These are phyloP conservation scores for Metrosideros polymorpha DNA, from an alignment of 441 rosid species.

Conservation along the genomic window DNA sequence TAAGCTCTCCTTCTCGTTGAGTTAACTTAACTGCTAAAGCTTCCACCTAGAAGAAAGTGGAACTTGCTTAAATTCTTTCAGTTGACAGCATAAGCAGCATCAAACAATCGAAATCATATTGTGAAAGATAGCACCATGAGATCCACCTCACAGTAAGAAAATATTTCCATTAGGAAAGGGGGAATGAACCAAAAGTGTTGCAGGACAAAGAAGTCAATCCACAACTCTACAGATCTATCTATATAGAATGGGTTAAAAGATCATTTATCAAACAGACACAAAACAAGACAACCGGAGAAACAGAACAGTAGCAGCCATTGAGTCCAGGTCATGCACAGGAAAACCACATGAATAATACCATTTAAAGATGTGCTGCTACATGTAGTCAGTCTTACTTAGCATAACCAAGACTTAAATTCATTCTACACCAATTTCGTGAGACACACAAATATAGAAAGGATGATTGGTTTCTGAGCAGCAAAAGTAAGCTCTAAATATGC, in stretches of 20 bases:
- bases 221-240: background rate
- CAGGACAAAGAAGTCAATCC: background rate
- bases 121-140: background rate
- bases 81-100: background rate
- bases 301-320: background rate
- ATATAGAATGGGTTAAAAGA: background rate
- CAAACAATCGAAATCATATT: background rate
- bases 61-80: background rate
- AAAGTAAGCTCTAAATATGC: background rate
- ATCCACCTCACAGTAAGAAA: background rate
- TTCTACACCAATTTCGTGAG: background rate
- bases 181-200: background rate
- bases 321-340: background rate
- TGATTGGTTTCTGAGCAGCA: background rate
- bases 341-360: background rate
- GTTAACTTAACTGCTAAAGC: background rate
- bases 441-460: background rate
- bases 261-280: background rate
- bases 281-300: background rate
- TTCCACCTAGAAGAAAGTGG: slow-evolving; percentile 1
- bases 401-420: background rate
- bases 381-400: background rate
- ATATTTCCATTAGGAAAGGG: background rate
- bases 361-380: background rate
- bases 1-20: background rate